These are phyloP conservation scores for Bruguiera parviflora DNA, from an alignment of 345 rosid species.

Conservation along the genomic window DNA sequence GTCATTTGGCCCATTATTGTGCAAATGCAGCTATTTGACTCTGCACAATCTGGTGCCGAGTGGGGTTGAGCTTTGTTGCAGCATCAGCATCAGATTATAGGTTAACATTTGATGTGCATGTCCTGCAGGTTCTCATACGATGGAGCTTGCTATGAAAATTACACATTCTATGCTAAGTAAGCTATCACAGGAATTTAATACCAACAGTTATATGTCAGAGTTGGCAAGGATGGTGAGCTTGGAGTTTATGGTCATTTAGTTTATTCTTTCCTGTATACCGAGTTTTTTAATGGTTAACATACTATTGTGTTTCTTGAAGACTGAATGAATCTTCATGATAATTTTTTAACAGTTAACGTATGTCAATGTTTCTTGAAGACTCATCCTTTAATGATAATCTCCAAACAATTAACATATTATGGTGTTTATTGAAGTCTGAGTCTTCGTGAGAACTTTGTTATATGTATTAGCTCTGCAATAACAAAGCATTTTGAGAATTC, in stretches of 20 bases:
- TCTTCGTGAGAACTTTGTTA: neutral
- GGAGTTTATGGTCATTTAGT: neutral
- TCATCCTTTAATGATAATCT: neutral
- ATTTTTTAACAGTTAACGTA: too few relatives aligned
- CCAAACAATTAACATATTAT: too few relatives aligned
- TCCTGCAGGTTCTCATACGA: slow-evolving; percentile 61
- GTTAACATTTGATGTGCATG: slow-evolving; percentile 1
- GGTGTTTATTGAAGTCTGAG: neutral
- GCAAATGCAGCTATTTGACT: too few relatives aligned
- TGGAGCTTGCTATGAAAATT: slow-evolving; percentile 72
- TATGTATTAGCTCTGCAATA: neutral
- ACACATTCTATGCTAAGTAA: slow-evolving; percentile 51
- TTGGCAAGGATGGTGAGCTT: slow-evolving; percentile 61
- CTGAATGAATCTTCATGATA: neutral
- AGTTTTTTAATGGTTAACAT: neutral
- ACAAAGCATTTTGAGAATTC: slow-evolving; percentile 6
- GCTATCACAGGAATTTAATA: slow-evolving; percentile 37
- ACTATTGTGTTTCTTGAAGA: neutral
- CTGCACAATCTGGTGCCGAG: neutral
- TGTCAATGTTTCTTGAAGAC: too few relatives aligned
- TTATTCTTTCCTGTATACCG: neutral
- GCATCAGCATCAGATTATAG: neutral
- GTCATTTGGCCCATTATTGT: too few relatives aligned
- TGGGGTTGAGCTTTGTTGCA: neutral
- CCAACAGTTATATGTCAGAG: slow-evolving; percentile 38